Conservation (phyloP, 345 rosid species). For the Eucalyptus victrix region DNA sequence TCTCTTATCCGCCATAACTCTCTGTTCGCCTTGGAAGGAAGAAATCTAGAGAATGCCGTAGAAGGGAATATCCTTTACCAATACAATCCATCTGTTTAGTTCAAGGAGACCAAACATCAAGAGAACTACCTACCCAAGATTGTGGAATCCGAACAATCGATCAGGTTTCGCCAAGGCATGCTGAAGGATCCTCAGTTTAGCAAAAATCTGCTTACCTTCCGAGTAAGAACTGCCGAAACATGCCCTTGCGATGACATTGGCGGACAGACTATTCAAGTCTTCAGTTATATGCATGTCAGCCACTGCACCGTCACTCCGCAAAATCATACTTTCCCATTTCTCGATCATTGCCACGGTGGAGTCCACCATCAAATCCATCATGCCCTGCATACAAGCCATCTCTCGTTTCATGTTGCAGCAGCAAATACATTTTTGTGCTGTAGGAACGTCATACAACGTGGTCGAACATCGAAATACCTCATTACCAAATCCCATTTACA, state of each 20-base stretch:
- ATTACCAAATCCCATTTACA: not conserved
- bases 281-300: conserved; percentile 1
- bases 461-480: not conserved
- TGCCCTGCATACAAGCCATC: not conserved
- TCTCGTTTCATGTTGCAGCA: not conserved
- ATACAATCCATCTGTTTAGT: not conserved
- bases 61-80: not conserved
- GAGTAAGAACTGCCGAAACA: conserved; percentile 13
- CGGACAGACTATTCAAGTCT: conserved; percentile 5
- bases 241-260: conserved; percentile 11
- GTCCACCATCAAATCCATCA: conserved; percentile 14
- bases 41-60: not conserved
- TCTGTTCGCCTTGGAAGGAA: conserved; percentile 1
- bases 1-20: not conserved
- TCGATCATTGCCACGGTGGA: not conserved
- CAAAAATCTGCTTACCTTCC: conserved; percentile 5
- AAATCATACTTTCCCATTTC: not conserved
- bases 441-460: not conserved
- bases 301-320: not conserved
- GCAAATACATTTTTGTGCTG: not conserved
- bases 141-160: conserved; percentile 1
- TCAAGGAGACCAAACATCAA: not conserved
- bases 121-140: not conserved
- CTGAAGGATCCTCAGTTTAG: conserved; percentile 1
- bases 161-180: conserved; percentile 1